Percentiles rank a stretch among this genome's conserved stretches.
Evolutionary conservation across 2,329 filamentous ascomycete species (phyloP).

Genomic region (Ophiostoma montium): DNA sequence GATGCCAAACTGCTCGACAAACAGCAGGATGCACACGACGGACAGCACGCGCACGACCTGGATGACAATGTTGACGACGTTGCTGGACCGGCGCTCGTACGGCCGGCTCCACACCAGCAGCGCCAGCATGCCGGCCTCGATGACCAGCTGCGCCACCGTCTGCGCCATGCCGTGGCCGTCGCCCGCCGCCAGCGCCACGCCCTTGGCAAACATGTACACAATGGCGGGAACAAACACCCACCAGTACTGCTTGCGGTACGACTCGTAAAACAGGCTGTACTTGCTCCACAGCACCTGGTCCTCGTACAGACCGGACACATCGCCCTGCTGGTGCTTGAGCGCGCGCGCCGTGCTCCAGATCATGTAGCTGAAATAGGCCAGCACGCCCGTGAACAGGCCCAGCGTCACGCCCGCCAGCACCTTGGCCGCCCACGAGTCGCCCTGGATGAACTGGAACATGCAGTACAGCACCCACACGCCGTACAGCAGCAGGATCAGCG

Average conservation of each 20-base stretch:
- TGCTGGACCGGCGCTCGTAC: constrained; percentile 73
- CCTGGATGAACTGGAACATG: constrained; percentile 84
- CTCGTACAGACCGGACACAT: constrained; percentile 61
- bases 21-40: constrained; percentile 76
- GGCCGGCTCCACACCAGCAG: constrained; percentile 76
- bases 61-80: constrained; percentile 87
- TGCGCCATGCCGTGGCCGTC: constrained; percentile 78
- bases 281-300: constrained; percentile 85
- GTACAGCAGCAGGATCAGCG: constrained; percentile 81
- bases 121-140: constrained; percentile 66
- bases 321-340: constrained; percentile 63
- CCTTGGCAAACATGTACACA: constrained; percentile 80
- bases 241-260: constrained; percentile 90
- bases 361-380: constrained; percentile 72
- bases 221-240: constrained; percentile 90
- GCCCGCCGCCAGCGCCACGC: constrained; percentile 68
- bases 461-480: constrained; percentile 94
- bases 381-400: constrained; percentile 60
- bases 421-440: constrained; percentile 91
- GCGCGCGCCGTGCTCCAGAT: constrained; percentile 65
- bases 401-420: constrained; percentile 70
- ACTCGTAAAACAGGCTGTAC: constrained; percentile 95
- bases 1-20: constrained; percentile 85
- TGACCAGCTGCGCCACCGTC: constrained; percentile 61
- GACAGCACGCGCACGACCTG: constrained; percentile 81